Base-by-base conservation (phyloP, 352 stramenopile genomes). In the Elongisporangium undulatum region DNA sequence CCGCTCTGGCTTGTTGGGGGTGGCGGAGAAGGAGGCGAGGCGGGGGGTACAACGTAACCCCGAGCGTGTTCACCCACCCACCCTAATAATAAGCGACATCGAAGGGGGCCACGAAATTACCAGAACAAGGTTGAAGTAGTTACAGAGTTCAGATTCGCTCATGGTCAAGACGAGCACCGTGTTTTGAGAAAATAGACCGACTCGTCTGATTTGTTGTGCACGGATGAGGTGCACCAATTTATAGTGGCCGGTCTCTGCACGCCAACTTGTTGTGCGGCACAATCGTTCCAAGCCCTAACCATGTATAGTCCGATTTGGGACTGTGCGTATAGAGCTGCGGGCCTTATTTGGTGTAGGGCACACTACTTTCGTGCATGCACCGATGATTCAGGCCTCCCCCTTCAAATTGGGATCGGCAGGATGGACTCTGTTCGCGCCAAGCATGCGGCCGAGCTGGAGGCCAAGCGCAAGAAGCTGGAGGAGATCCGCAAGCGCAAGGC, bases 401-500 rank as follows among this genome's bases (percentile, higher is more conserved):
- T 41, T 41, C 29, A 41, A 41, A 15, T 41, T 41, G 29, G 29
- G 29, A 41, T 41, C 29, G 29, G 29, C 4, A 66, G 1, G 49
- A 87, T 87, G 77, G 77, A 87, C 67, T 87, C 77, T 61, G 72
- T 92, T 60, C 85, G 85, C 62, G 85, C 83, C 52, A 89, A 89
- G 64, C 85, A 95, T 66, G 85, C 84, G 69, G 84, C 84, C 6
- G 86, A 95, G 69, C 72, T 95, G 49, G 86, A 95, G 66, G 86
- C 80, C 24, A 95, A 95, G 73, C 85, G 85, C 64, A 88, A 87
- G 68, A 95, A 95, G 72, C 76, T 95, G n/a, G 85, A 95, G 66
- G 86, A 95, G 74, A 94, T 95, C 63, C 86, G 86, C 53, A 79
- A 88, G 55, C 81, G 86, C 34, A 95, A 95, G 65, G 86, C 84